Conservation (phyloP, 2,329 filamentous ascomycete genomes). For the Neonectria faginata region DNA sequence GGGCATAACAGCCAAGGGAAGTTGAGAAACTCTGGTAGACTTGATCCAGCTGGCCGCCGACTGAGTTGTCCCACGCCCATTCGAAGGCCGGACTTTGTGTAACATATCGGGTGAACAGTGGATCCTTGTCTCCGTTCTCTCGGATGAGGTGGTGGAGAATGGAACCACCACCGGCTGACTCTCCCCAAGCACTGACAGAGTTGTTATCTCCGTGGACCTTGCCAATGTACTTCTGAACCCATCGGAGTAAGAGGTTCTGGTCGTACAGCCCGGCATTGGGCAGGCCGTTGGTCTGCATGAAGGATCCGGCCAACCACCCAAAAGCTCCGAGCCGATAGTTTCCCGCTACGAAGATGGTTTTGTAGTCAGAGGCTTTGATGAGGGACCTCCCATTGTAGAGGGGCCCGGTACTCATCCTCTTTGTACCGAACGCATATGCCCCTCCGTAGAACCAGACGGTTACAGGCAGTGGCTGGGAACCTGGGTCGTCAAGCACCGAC, state of each 20-base stretch:
- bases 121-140: conserved; percentile 56
- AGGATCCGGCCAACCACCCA: conserved; percentile 59
- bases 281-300: conserved; percentile 55
- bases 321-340: conserved; percentile 64
- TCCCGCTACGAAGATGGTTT: conserved; percentile 58
- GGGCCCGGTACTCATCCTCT: too few species aligned
- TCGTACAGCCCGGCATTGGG: conserved; percentile 60
- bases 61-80: conserved; percentile 32
- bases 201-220: conserved; percentile 60
- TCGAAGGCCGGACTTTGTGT: conserved; percentile 30
- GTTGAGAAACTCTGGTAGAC: conserved; percentile 20
- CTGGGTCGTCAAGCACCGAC: not conserved
- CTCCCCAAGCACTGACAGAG: conserved; percentile 61
- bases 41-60: conserved; percentile 23
- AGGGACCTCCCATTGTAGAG: conserved; percentile 46
- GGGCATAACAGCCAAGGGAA: too few species aligned
- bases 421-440: too few species aligned
- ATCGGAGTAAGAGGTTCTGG: conserved; percentile 59
- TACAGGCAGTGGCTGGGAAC: too few species aligned
- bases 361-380: conserved; percentile 44
- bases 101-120: conserved; percentile 51
- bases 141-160: conserved; percentile 63
- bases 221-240: conserved; percentile 60
- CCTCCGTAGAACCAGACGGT: too few species aligned
- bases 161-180: conserved; percentile 63